Evolutionary conservation across 306 rosid genomes (phyloP), one percentile per base, ranked within the genome.

Genomic region (Trichosanthes cucumerina): DNA sequence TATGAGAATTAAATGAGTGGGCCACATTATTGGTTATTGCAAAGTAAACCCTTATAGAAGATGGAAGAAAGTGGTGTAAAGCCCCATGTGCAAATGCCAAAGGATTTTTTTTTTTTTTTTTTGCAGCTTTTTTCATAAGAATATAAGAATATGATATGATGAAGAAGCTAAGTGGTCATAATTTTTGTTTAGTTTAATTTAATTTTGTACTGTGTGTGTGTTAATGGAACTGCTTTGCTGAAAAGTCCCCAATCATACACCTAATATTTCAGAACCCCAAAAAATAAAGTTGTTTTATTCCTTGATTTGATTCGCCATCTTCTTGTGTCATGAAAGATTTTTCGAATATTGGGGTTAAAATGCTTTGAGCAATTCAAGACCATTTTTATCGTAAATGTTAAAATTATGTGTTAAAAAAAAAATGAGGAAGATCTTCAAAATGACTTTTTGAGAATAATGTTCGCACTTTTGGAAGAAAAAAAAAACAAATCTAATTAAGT

Each of bases 151-250:
- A 31, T 31, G 69, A 31, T 31, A 62, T 31, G 69, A 81, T 83
- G 84, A 84, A 82, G 86, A 87, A 86, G 28, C 87, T 81, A 75
- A 26, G 84, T 82, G 90, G 82, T 77, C 92, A 81, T 88, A 81
- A 80, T 79, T 58, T 24, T 24, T 15, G 74, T 57, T 84, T 44
- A 43, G 8, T 43, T 70, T 70, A 43, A 23, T 70, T 5, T 21
- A 71, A 38, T 16, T 66, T 38, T 23, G 75, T n/a, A 23, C 1
- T 5, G 1, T 38, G 34, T 50, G 53, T 12, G 1, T 59, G 82
- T 26, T 78, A 79, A 76, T 77, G 57, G 47, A 56, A 33, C n/a
- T 78, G 80, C 79, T 84, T 63, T 41, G 26, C 84, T 86, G 26
- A 84, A 82, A 88, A 85, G 86, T 80, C 81, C 46, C 78, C 76